Conservation (phyloP, 177 flowering plant species). For the Vitis hybrid region DNA sequence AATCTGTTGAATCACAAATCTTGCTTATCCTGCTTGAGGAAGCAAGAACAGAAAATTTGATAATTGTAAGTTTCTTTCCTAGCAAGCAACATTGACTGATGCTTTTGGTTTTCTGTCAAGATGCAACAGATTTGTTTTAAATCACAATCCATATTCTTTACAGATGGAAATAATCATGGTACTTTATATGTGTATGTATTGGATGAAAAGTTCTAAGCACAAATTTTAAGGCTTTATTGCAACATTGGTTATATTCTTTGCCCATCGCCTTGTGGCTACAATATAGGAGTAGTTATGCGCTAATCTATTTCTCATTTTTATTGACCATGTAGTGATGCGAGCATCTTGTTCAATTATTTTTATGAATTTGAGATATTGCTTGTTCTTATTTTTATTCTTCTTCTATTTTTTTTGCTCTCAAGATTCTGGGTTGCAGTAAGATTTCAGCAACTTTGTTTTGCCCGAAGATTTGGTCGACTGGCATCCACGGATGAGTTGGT, state of each 20-base stretch:
- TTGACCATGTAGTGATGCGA: not conserved
- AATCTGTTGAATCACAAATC: not conserved
- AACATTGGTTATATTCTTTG: not conserved
- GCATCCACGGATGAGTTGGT: slow-evolving; percentile 53
- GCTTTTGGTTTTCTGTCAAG: not conserved
- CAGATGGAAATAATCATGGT: not conserved
- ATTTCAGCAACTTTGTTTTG: slow-evolving; percentile 64
- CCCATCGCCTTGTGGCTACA: not conserved
- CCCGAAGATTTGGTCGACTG: slow-evolving; percentile 48
- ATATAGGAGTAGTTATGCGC: not conserved
- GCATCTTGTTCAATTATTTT: not conserved
- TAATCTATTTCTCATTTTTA: not conserved
- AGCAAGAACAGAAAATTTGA: not conserved
- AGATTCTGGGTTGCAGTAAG: slow-evolving; percentile 94
- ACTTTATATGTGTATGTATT: not conserved
- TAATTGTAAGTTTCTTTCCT: not conserved
- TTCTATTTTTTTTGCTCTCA: slow-evolving; percentile 5
- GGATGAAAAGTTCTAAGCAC: not conserved
- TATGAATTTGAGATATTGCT: not conserved
- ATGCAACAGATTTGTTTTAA: not conserved
- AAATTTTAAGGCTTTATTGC: not conserved
- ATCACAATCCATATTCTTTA: not conserved
- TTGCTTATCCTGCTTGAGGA: not conserved
- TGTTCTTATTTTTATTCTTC: not conserved
- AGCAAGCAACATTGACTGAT: no score